These are phyloP conservation scores for Cairneyella variabilis DNA, from an alignment of 495 filamentous ascomycete genomes.

Conservation along the genomic window DNA sequence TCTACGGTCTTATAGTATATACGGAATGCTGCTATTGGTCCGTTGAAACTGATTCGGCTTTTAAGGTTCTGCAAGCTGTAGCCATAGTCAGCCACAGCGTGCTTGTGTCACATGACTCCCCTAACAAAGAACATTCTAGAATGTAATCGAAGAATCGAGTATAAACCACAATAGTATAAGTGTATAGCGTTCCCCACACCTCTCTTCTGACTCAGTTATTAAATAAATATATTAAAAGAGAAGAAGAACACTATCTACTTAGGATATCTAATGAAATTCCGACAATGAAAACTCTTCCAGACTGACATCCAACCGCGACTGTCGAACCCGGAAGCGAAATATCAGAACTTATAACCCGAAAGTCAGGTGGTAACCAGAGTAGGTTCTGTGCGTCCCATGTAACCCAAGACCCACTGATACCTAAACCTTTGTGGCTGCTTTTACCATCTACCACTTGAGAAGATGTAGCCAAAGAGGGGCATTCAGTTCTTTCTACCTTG, in stretches of 20 bases:
- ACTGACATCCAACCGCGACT: constrained; percentile 7
- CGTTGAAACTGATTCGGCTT: no score
- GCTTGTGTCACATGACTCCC: neutral
- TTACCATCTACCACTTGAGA: no score
- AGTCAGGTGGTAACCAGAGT: constrained; percentile 13
- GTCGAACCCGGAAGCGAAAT: neutral
- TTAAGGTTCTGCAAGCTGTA: no score
- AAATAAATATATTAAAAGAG: neutral
- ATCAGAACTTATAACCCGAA: neutral
- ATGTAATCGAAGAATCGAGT: neutral
- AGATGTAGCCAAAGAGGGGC: no score
- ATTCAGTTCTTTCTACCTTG: no score
- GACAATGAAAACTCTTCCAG: constrained; percentile 6
- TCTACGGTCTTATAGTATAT: no score
- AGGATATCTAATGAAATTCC: neutral
- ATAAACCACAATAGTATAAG: neutral
- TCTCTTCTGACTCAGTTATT: neutral
- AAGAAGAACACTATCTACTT: neutral
- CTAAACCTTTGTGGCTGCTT: no score
- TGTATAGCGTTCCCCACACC: neutral
- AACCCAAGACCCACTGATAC: no score
- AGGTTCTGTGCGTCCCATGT: no score
- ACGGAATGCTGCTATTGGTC: no score
- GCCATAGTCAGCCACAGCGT: no score
- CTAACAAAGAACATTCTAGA: neutral